Evolutionary conservation across 306 rosid genomes (phyloP), one percentile per base, ranked within the genome.

Genomic region (Glycine soja): DNA sequence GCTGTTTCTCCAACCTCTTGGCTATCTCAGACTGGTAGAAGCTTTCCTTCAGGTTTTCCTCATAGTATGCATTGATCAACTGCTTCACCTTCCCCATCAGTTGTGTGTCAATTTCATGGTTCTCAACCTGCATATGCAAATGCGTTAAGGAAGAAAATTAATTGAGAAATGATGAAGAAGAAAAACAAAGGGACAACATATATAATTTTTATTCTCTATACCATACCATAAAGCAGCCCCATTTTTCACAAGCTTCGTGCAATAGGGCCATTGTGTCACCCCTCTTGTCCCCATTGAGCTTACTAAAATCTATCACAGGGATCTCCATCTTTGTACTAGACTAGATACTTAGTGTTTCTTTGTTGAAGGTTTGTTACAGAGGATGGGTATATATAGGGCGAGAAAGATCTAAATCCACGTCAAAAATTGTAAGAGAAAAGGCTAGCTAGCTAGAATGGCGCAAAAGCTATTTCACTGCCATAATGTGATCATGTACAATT

Each of bases 41-140:
- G 43, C 82, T 74, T 76, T 84, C 88, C 82, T 87, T 87, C 76
- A 93, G 75, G 54, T 84, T 87, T 72, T 89, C 87, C 45, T 91
- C 94, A 47, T 93, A 93, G 85, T 93, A 82, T 67, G 3, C 13
- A 42, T 91, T 89, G 19, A 91, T 81, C 72, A 87, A 71, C 5
- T 81, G 54, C 83, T 93, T 93, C 88, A 91, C 94, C 82, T 87
- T 91, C 78, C 88, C 92, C 94, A 91, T 84, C 86, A 93, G 69
- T 5, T 63, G 16, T 4, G 75, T 36, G 53, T 92, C 93, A 71
- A 92, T 81, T 34, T 90, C 93, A 75, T 92, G 97, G 80, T 89
- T 91, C 71, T 83, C 91, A 24, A 91, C 76, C 97, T 91, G 87
- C 85, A 83, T 24, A 54, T 38, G 3, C 54, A 76, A 38, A 62